Evolutionary conservation across 805 yeast genomes (phyloP), one percentile per base, ranked within the genome.

Genomic region (Barnettozyma vustinii): DNA sequence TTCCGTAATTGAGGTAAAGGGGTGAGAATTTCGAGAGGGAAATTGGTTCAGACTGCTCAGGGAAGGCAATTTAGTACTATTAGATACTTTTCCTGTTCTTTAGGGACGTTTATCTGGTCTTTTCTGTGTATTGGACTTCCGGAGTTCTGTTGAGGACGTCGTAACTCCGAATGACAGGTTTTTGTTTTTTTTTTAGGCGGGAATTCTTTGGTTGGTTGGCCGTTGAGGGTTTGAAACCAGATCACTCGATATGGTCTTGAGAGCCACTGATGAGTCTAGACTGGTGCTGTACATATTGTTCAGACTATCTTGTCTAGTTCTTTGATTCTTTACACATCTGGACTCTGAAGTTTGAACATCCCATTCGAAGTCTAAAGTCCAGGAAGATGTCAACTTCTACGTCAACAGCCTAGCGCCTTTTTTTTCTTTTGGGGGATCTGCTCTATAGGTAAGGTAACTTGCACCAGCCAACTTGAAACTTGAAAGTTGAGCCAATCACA

Each of bases 401-500:
- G 39, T 2, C 39, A 16, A 36, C 21, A 13, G 39, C 39, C 16
- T 36, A 36, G 15, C 39, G 21, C 39, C 39, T n/a, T 36, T 36
- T 18, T 36, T 36, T 13, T n/a, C n/a, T n/a, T 18, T 36, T 36
- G n/a, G 33, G 33, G 16, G 33, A 30, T 30, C 33, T 30, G 33
- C 16, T 30, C 33, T 15, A 30, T 5, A 5, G 33, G 33, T 23
- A 23, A 23, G 8, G 25, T 23, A 23, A 23, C 25, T 5, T n/a
- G 33, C 7, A 52, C 75, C 72, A 64, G 81, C 81, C 55, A 79
- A 65, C n/a, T 55, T 81, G 84, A 2, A 87, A 85, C 0, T 84
- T 86, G 43, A 79, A 66, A 10, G 4, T 30, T 30, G 9, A 36
- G 39, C 39, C 39, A 36, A 36, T 36, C 39, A 16, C 21, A 36